Evolutionary conservation across 2,329 filamentous ascomycete species (phyloP), one percentile per base, ranked within the genome.

Genomic region (Paecilomyces variotii): DNA sequence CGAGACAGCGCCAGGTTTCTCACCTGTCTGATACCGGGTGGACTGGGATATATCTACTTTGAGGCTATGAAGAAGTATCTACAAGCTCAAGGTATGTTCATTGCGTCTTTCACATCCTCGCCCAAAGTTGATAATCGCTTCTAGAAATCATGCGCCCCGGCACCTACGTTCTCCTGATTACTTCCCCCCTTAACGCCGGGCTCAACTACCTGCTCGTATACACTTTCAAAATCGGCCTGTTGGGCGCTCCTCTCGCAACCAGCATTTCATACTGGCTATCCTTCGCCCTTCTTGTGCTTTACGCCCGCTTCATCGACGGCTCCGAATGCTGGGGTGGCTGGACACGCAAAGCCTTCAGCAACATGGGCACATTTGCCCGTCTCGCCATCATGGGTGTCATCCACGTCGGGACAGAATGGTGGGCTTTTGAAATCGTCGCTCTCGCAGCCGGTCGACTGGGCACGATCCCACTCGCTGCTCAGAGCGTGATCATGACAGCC

Each of bases 391-490:
- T 95, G 0, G 91, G 91, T 0, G 80, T 95, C 50, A 76, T 95
- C 2, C 91, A 95, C 63, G 89, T 96, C 4, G 91, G 90, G 2
- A 94, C 90, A 0, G 91, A 96, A 74, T 96, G 90, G 91, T 95
- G 91, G 91, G 91, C 91, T 0, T 96, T 96, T 66, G 91, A 95
- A 74, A 93, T 95, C 63, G 90, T 95, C 1, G 90, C 90, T 0
- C 82, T 95, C 0, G 89, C 88, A 1, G 90, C 91, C 4, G 91
- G 91, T 0, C 83, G 87, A 35, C 82, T 96, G 0, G 91, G 91
- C 2, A 92, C 89, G 0, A 83, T 91, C 34, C 82, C 90, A 0
- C 80, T 96, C 0, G 91, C 91, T 0, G 89, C 91, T 0, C 91
- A 96, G 72, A 89, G 85, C 54, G 89, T 95, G 25, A 91, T 96